Conservation (phyloP, 768 basidiomycete species). For the Auricularia sp. region DNA sequence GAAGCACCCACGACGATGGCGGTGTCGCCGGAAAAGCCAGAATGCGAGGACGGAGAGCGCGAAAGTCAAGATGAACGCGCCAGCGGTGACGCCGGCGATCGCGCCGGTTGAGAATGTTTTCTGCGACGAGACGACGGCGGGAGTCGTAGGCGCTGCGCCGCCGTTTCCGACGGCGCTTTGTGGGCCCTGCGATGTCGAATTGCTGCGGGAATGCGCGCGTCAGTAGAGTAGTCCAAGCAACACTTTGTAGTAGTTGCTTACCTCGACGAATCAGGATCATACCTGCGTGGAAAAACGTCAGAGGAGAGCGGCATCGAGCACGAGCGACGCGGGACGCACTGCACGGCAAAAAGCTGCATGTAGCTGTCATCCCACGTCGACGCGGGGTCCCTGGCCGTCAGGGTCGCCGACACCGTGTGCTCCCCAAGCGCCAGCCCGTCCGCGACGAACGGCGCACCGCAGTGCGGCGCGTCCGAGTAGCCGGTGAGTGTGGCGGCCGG, state of each 20-base stretch:
- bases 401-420: not conserved
- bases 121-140: not conserved
- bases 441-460: not conserved
- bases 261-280: not conserved
- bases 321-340: not conserved
- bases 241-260: too few species aligned
- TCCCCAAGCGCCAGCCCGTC: not conserved
- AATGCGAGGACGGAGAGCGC: not conserved
- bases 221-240: too few species aligned
- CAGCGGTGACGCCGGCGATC: not conserved
- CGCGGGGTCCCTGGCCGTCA: not conserved
- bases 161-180: not conserved
- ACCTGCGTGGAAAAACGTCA: not conserved
- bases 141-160: not conserved
- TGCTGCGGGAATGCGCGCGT: not conserved
- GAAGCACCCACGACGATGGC: not conserved
- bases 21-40: not conserved
- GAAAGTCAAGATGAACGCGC: not conserved
- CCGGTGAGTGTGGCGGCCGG: not conserved
- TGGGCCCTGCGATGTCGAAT: not conserved
- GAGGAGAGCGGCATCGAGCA: not conserved
- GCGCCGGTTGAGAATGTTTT: not conserved
- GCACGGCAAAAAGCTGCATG: not conserved
- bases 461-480: not conserved
- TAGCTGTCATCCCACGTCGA: not conserved